A percentile compares a stretch with the other conserved stretches of the same genome.
These are phyloP conservation scores for Ascoidea rubescens DNA, from an alignment of 805 yeast genomes.

Conservation along the genomic window DNA sequence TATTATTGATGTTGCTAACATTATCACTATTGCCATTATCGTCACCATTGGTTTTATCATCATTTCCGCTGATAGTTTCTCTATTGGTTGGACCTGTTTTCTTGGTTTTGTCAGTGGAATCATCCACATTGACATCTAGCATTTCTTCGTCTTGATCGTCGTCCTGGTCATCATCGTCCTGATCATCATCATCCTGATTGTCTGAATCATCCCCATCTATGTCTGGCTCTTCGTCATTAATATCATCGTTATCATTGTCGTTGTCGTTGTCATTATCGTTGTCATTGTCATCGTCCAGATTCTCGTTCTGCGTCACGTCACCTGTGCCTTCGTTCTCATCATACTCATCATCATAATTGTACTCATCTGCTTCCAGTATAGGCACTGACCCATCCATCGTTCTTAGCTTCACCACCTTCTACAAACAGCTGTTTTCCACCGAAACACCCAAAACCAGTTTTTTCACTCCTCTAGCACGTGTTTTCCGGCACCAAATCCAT, in stretches of 20 bases:
- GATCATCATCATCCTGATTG: slow-evolving; percentile 8
- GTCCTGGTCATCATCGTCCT: slow-evolving; percentile 15
- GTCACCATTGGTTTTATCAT: slow-evolving; percentile 14
- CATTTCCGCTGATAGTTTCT: slow-evolving; percentile 7
- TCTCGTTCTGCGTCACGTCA: slow-evolving; percentile 19
- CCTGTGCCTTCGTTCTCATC: slow-evolving; percentile 39
- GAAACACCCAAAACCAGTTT: no score
- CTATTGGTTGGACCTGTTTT: not conserved
- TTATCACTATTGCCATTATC: slow-evolving; percentile 10
- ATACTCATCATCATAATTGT: slow-evolving; percentile 25
- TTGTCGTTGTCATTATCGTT: slow-evolving; percentile 11
- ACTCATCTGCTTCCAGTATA: not conserved
- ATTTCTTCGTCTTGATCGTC: slow-evolving; percentile 18
- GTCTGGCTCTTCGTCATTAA: slow-evolving; percentile 19
- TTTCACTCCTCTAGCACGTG: not conserved
- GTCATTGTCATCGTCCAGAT: slow-evolving; percentile 6
- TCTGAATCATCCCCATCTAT: slow-evolving; percentile 15
- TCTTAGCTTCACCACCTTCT: not conserved
- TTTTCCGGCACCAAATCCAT: not conserved
- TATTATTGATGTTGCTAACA: slow-evolving; percentile 8
- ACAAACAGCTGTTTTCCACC: not conserved
- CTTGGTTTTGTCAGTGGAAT: not conserved
- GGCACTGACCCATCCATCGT: slow-evolving; percentile 7
- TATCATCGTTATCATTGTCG: slow-evolving; percentile 11
- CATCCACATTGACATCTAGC: slow-evolving; percentile 13